These are phyloP conservation scores for Pseudogymnoascus sp. DNA, from an alignment of 2,329 filamentous ascomycete genomes.

Conservation along the genomic window DNA sequence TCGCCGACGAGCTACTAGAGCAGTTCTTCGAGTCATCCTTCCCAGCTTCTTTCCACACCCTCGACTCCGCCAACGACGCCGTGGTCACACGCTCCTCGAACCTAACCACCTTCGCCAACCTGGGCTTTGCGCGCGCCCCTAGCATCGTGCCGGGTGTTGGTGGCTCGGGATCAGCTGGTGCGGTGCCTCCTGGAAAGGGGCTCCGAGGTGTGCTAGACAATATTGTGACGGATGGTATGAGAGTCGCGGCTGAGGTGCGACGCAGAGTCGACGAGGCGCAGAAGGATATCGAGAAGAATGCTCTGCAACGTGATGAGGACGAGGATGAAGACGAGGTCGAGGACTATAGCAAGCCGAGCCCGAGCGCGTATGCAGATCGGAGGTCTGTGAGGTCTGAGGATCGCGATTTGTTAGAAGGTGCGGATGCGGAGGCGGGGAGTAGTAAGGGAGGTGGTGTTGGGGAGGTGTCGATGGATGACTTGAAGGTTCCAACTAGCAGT, in stretches of 20 bases:
- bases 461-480: slow-evolving; percentile 17
- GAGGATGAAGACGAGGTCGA: slow-evolving; percentile 67
- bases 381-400: slow-evolving; percentile 62
- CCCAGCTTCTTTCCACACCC: slow-evolving; percentile 83
- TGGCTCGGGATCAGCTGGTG: slow-evolving; percentile 26
- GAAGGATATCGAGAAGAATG: slow-evolving; percentile 80
- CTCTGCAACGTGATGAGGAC: slow-evolving; percentile 59
- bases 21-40: slow-evolving; percentile 97
- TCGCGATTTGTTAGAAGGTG: slow-evolving; percentile 65
- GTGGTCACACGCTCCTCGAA: slow-evolving; percentile 53
- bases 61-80: slow-evolving; percentile 48
- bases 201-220: slow-evolving; percentile 91
- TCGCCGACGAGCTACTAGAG: slow-evolving; percentile 91
- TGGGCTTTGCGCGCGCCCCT: slow-evolving; percentile 50
- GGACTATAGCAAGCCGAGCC: slow-evolving; percentile 43
- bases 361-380: slow-evolving; percentile 50
- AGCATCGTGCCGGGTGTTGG: slow-evolving; percentile 37
- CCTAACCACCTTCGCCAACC: slow-evolving; percentile 78
- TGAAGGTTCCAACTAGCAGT: slow-evolving; percentile 26
- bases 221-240: slow-evolving; percentile 95
- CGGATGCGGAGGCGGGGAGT: slow-evolving; percentile 60
- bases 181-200: slow-evolving; percentile 54
- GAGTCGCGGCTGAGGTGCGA: slow-evolving; percentile 86
- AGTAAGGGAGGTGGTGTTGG: slow-evolving; percentile 27
- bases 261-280: slow-evolving; percentile 94